phyloP scores from a whole-genome alignment of 371 early-diverging fungal species.

The Syncephalastrum racemosum region DNA sequence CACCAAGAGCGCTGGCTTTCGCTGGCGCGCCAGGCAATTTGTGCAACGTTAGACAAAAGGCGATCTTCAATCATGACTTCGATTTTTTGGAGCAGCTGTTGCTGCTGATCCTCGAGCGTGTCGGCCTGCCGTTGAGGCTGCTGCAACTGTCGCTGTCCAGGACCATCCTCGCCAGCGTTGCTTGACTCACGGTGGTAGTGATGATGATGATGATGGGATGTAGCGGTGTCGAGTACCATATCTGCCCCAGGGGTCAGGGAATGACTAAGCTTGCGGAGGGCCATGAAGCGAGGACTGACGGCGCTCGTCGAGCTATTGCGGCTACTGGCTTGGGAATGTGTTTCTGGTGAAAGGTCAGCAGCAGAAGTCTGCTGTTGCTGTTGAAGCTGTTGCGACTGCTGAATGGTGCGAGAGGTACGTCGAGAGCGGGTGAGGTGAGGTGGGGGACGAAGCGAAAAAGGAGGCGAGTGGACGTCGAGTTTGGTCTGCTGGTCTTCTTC shows the following conservation, averaged over 20 bases:
- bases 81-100: conserved; percentile 20
- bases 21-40: conserved; percentile 32
- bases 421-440: conserved; percentile 34
- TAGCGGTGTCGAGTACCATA: not conserved
- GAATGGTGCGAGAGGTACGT: conserved; percentile 24
- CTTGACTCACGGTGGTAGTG: too few relatives aligned
- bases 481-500: conserved; percentile 6
- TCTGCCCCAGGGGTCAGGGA: conserved; percentile 18
- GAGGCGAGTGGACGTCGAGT: conserved; percentile 9
- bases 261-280: conserved; percentile 35
- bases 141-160: too few relatives aligned
- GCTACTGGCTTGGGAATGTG: conserved; percentile 8
- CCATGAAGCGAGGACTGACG: conserved; percentile 48
- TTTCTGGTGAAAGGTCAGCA: not conserved
- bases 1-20: conserved; percentile 36
- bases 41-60: conserved; percentile 28
- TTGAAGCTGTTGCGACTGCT: conserved; percentile 9
- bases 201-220: too few relatives aligned
- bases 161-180: too few relatives aligned
- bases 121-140: too few relatives aligned
- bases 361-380: conserved; percentile 4
- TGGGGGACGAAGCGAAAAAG: conserved; percentile 38
- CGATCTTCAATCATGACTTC: conserved; percentile 24
- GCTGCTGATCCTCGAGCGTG: conserved; percentile 9
- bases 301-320: conserved; percentile 32